Base-by-base conservation (phyloP, 305 asterid species). In the Solanum aculeatissimum region DNA sequence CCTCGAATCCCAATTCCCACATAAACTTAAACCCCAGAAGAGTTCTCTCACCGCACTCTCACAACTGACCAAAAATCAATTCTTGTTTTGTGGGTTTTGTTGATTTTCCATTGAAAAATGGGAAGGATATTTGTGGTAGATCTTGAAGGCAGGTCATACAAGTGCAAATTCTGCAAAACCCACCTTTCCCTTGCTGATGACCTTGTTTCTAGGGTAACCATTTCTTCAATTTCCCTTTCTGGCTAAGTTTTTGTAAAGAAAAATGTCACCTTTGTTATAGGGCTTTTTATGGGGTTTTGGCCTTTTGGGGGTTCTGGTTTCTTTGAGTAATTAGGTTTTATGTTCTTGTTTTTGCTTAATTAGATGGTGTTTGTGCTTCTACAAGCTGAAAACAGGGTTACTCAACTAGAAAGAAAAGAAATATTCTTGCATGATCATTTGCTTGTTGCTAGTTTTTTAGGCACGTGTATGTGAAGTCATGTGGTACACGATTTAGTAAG, bases 111-210 rank as follows among this genome's bases (percentile, higher is more conserved):
- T 65, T 68, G 60, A 10, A 57, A 87, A 70, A 95, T 95, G 98
- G 98, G 98, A 63, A 92, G 98, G 87, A 85, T 94, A 58, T 94
- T 93, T 86, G 89, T 91, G 83, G 90, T 94, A 82, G 97, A 95
- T 84, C 93, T 95, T 63, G 97, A 93, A 88, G 98, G 97, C 38
- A 88, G 90, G 82, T 85, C 91, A 62, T 95, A 92, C 91, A 90
- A 88, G 65, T 95, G 98, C 98, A 95, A 92, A 86, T 89, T 89
- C 85, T 95, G 98, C 90, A 89, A 94, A 88, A 94, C 98, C 70
- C 90, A 89, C 16, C 87, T 95, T 71, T 97, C 93, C 66, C 97
- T 91, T 80, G 93, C 93, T 55, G 94, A 91, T 65, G 92, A 95
- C 49, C 89, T 94, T 53, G 89, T 90, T 85, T 93, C 98, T 77